Base-by-base conservation (phyloP, 345 rosid genomes). In the Garcia nutans region DNA sequence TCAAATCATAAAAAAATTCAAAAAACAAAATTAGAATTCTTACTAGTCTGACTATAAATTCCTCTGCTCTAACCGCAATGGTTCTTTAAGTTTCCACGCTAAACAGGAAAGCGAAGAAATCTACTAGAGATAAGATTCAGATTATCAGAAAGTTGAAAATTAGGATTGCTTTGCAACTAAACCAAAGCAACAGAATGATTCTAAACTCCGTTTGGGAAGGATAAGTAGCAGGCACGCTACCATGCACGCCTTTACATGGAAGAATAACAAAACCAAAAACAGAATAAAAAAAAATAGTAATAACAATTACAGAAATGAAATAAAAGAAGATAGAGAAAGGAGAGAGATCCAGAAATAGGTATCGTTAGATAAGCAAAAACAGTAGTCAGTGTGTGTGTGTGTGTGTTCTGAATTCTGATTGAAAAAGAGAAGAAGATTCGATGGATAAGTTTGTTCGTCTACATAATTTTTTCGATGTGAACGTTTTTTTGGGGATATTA, bases 101-200 rank as follows among this genome's bases (percentile, higher is more conserved):
- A 52, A 71, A n/a, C n/a, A 11, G 12, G 8, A 28, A 47, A 20
- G 17, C 5, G 0, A 56, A 8, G 13, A n/a, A 2, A 4, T 15
- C 50, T 26, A 16, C 16, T 1, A 41, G n/a, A 7, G 10, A 13
- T 24, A 13, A 45, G 24, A 41, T 17, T 57, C 17, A 3, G 65
- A 17, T 20, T 31, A 15, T 66, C 63, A 47, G 68, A 68, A 73
- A 81, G 78, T 13, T 50, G 77, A 82, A 45, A 11, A 69, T 74
- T 80, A 16, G 86, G 80, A 80, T 80, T 42, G 73, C 86, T 82
- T 82, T 50, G 23, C 24, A 74, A 63, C 72, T 74, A 61, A 79
- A 78, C 13, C 66, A 49, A 84, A 75, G 79, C 70, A 74, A 82
- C 68, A 79, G 64, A 77, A 79, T 70, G 76, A 65, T 71, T 63